A percentile compares a stretch with the other conserved stretches of the same genome.
phyloP scores from a whole-genome alignment of 352 stramenopile genomes.

The Phytophthora megakarya region DNA sequence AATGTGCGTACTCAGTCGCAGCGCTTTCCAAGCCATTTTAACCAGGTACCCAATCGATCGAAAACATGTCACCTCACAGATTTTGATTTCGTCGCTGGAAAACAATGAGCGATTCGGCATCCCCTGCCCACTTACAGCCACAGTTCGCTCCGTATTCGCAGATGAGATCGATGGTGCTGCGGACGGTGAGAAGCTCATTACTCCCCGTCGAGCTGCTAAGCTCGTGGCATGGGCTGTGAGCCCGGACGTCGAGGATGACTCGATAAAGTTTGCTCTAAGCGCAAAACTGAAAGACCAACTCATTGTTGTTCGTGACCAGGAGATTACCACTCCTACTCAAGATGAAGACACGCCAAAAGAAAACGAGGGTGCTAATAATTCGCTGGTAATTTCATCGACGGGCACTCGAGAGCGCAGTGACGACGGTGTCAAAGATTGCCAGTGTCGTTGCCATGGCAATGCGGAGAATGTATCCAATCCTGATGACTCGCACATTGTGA shows the following conservation, averaged over 20 bases:
- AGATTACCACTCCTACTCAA: slow-evolving; percentile 10
- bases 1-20: slow-evolving; percentile 49
- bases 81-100: slow-evolving; percentile 39
- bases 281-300: slow-evolving; percentile 31
- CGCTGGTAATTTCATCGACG: background rate
- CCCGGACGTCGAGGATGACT: slow-evolving; percentile 32
- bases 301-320: slow-evolving; percentile 17
- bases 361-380: background rate
- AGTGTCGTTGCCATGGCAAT: slow-evolving; percentile 9
- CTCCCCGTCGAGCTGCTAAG: slow-evolving; percentile 27
- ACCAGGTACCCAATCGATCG: slow-evolving; percentile 37
- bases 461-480: slow-evolving; percentile 1
- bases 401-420: slow-evolving; percentile 10
- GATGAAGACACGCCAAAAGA: slow-evolving; percentile 1
- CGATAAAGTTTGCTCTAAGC: slow-evolving; percentile 34
- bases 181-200: slow-evolving; percentile 24
- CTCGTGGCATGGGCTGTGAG: slow-evolving; percentile 32
- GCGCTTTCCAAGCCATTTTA: slow-evolving; percentile 40
- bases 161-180: slow-evolving; percentile 11
- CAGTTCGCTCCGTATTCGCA: slow-evolving; percentile 34
- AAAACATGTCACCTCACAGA: slow-evolving; percentile 38
- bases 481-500: slow-evolving; percentile 18
- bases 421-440: slow-evolving; percentile 1
- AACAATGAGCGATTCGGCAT: slow-evolving; percentile 42
- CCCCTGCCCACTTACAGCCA: slow-evolving; percentile 30